Conservation (phyloP, 2,329 filamentous ascomycete species). For the Penicillium brasilianum region DNA sequence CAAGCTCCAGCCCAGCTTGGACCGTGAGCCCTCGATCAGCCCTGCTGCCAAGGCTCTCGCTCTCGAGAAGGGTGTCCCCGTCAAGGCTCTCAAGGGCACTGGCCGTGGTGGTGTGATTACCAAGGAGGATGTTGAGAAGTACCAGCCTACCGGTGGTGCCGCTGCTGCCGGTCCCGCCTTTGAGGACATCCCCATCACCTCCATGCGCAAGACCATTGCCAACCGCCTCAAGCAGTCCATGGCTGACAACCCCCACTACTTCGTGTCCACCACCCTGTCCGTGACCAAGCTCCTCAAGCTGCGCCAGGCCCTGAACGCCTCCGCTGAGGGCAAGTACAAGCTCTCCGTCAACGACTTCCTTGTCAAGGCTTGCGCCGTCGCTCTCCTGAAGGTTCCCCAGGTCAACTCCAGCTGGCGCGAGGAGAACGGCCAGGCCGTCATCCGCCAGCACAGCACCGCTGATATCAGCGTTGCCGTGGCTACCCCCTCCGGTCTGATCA, state of each 20-base stretch:
- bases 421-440: constrained; percentile 74
- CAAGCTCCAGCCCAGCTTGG: constrained; percentile 79
- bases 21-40: constrained; percentile 76
- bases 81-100: constrained; percentile 82
- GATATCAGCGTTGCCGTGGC: constrained; percentile 96
- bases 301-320: constrained; percentile 87
- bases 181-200: constrained; percentile 81
- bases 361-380: constrained; percentile 90
- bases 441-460: constrained; percentile 90
- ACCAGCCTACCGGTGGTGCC: constrained; percentile 60
- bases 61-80: constrained; percentile 78
- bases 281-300: constrained; percentile 96
- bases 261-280: constrained; percentile 87
- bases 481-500: constrained; percentile 92
- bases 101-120: constrained; percentile 87
- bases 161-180: constrained; percentile 68
- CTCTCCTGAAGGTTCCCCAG: constrained; percentile 89
- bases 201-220: constrained; percentile 99
- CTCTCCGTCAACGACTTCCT: constrained; percentile 99
- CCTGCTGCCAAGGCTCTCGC: constrained; percentile 80
- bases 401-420: constrained; percentile 94
- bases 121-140: constrained; percentile 92
- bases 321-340: constrained; percentile 93
- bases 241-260: constrained; percentile 97
- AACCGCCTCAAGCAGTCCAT: constrained; percentile 85